Conservation (phyloP, 192 early-diverging fungal species). For the Rhizoclosmatium sp. region DNA sequence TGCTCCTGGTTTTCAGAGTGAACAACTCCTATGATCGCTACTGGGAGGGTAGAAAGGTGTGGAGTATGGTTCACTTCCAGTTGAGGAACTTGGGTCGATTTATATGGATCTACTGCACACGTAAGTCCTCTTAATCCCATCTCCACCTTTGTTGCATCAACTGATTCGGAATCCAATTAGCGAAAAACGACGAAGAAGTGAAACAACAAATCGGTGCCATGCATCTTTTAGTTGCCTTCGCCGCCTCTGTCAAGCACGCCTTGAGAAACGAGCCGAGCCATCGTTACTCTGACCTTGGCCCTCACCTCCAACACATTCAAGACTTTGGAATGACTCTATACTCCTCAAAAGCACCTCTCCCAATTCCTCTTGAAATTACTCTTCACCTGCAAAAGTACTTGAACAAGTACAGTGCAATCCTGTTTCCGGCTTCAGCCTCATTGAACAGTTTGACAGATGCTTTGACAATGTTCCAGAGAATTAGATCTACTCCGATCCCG, state of each 20-base stretch:
- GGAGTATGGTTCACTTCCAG: constrained; percentile 74
- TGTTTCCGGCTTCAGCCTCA: neutral
- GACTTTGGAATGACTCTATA: neutral
- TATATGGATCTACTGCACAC: constrained; percentile 66
- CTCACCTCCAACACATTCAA: constrained; percentile 13
- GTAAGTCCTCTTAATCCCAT: neutral
- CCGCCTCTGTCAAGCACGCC: constrained; percentile 82
- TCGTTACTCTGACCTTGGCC: constrained; percentile 71
- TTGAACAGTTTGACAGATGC: constrained; percentile 41
- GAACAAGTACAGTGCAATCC: neutral
- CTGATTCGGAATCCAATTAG: neutral
- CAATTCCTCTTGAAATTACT: constrained; percentile 14
- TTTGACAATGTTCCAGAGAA: constrained; percentile 77
- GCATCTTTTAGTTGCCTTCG: constrained; percentile 80
- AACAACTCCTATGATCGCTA: constrained; percentile 20
- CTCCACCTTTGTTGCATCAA: neutral
- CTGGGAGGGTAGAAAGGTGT: constrained; percentile 64
- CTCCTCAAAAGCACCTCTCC: neutral
- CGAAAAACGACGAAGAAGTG: constrained; percentile 5
- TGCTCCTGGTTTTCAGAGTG: constrained; percentile 25
- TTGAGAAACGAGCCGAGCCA: constrained; percentile 74
- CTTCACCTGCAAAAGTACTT: constrained; percentile 12
- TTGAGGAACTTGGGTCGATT: constrained; percentile 81
- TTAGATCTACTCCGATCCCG: constrained; percentile 86
- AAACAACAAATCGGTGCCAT: constrained; percentile 64